These are phyloP conservation scores for Pythium utonaiense DNA, from an alignment of 352 stramenopile species.

Conservation along the genomic window DNA sequence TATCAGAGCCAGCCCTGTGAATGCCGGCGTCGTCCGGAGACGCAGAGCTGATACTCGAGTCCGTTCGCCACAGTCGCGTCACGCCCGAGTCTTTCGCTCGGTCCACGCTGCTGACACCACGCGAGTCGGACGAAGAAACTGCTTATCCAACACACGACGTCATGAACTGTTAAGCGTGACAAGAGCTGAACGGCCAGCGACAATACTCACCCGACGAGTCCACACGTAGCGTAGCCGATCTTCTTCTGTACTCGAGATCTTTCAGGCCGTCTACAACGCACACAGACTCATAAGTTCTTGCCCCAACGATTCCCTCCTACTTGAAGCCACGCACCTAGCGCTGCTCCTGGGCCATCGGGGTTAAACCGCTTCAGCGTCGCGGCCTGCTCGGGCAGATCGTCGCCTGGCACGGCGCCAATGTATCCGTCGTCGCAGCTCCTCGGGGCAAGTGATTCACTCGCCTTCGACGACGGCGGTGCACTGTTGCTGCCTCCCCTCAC, in stretches of 20 bases:
- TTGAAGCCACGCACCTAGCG: background rate
- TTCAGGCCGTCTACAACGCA: background rate
- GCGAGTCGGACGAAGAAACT: slow-evolving; percentile 42
- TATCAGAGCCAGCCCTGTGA: background rate
- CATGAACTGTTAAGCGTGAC: too few relatives aligned
- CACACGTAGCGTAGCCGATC: slow-evolving; percentile 49
- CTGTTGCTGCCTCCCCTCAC: background rate
- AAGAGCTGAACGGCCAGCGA: too few relatives aligned
- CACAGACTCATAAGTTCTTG: too few relatives aligned
- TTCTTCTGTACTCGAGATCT: slow-evolving; percentile 48
- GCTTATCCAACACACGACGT: too few relatives aligned
- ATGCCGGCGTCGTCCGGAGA: slow-evolving; percentile 10
- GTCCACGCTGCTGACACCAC: slow-evolving; percentile 48
- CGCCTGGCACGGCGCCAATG: background rate
- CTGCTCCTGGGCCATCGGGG: slow-evolving; percentile 10
- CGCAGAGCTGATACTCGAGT: slow-evolving; percentile 25
- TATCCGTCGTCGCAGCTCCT: background rate
- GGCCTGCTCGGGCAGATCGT: slow-evolving; percentile 8
- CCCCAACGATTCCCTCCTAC: too few relatives aligned
- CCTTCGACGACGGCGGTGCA: background rate
- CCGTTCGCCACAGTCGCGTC: slow-evolving; percentile 51
- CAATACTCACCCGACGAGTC: slow-evolving; percentile 51
- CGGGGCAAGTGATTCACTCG: background rate
- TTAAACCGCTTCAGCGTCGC: slow-evolving; percentile 14
- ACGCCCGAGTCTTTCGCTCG: slow-evolving; percentile 59